These are phyloP conservation scores for Ricinus communis DNA, from an alignment of 345 rosid genomes.

Conservation along the genomic window DNA sequence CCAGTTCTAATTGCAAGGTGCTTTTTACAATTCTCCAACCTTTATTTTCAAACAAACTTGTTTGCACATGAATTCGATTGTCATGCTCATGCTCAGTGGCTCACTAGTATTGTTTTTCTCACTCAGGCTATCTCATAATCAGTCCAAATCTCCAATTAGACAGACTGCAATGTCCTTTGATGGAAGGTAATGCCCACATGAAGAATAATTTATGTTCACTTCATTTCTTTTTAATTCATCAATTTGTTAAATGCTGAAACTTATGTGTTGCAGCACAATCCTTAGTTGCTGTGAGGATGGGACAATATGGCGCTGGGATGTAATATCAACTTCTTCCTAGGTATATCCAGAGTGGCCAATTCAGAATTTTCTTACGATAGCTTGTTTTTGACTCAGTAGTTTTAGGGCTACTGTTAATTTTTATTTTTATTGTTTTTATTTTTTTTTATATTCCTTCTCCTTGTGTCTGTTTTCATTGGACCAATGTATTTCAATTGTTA, in stretches of 20 bases:
- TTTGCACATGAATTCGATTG: not conserved
- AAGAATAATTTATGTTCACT: not conserved
- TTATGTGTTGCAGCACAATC: constrained; percentile 64
- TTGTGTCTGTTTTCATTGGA: too few relatives aligned
- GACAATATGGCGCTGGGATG: constrained; percentile 96
- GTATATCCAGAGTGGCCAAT: not conserved
- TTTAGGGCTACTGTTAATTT: not conserved
- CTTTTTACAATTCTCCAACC: constrained; percentile 8
- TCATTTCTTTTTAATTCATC: not conserved
- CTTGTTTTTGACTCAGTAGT: not conserved
- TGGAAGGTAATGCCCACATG: constrained; percentile 53
- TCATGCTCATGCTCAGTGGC: not conserved
- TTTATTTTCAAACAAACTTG: not conserved
- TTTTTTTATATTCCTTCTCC: too few relatives aligned
- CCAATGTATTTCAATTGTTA: too few relatives aligned
- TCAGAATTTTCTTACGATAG: not conserved
- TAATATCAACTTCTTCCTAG: constrained; percentile 36
- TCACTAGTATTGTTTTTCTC: not conserved
- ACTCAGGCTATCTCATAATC: constrained; percentile 66
- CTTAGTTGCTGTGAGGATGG: constrained; percentile 95
- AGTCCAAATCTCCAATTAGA: constrained; percentile 78
- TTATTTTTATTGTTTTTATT: too few relatives aligned
- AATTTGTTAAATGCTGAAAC: constrained; percentile 1
- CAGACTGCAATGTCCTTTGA: constrained; percentile 95
- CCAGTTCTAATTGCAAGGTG: constrained; percentile 88